phyloP scores from a whole-genome alignment of 169 alveolate genomes.

The Prorocentrum cordatum region DNA sequence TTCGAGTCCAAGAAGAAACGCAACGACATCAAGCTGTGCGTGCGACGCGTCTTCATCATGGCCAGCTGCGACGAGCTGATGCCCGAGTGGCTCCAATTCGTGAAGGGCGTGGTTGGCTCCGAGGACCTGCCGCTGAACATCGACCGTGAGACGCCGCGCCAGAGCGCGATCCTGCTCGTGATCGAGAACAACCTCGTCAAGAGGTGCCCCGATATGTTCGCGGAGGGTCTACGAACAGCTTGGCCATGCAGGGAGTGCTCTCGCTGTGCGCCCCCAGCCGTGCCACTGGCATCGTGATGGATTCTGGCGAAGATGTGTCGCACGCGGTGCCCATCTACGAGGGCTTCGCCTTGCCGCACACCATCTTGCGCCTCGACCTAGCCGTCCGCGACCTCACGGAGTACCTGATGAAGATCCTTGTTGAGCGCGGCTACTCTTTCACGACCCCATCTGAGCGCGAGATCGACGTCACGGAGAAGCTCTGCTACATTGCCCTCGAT shows the following conservation, averaged over 20 bases:
- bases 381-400: conserved; percentile 32
- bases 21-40: no score
- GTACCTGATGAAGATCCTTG: conserved; percentile 7
- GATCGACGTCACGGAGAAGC: conserved; percentile 90
- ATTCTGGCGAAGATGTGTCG: conserved; percentile 98
- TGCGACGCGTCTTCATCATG: no score
- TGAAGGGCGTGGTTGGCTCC: no score
- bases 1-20: no score
- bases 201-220: no score
- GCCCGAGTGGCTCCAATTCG: no score
- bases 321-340: conserved; percentile 93
- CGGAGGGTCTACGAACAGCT: no score
- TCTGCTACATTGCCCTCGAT: conserved; percentile 72
- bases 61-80: no score
- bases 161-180: no score
- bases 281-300: conserved; percentile 86
- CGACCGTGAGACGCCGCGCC: no score
- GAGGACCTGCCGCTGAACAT: no score
- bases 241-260: not conserved
- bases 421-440: conserved; percentile 84
- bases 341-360: conserved; percentile 1
- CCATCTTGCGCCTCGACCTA: conserved; percentile 14
- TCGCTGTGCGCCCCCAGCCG: not conserved
- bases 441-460: conserved; percentile 95
- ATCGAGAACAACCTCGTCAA: no score